Evolutionary conservation across 352 stramenopile genomes (phyloP).

Genomic region (Phytophthora rubi): DNA sequence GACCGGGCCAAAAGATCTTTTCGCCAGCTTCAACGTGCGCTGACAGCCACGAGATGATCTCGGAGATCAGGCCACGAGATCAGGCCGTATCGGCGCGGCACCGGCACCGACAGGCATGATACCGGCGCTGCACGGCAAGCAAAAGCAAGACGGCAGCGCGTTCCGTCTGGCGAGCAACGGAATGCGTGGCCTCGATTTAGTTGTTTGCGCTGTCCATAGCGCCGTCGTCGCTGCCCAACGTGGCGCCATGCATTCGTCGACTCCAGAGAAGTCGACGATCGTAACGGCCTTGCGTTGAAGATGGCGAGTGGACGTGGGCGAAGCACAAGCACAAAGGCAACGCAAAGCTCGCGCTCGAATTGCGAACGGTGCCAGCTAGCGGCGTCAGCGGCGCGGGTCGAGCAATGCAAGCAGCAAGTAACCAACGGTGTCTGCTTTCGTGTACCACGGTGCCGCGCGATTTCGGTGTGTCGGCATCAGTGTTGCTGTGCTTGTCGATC

Average conservation of each 20-base stretch:
- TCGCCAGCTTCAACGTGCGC: constrained; percentile 6
- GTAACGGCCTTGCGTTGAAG: constrained; percentile 1
- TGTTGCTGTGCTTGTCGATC: no score
- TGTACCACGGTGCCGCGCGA: not conserved
- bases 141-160: not conserved
- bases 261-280: not conserved
- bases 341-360: not conserved
- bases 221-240: no score
- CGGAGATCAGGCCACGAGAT: not conserved
- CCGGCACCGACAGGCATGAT: not conserved
- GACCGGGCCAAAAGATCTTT: constrained; percentile 1
- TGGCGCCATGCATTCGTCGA: not conserved
- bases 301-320: not conserved
- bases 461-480: not conserved
- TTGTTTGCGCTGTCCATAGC: not conserved
- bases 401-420: not conserved
- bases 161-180: not conserved
- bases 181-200: not conserved
- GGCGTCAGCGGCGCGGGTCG: not conserved
- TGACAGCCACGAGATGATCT: not conserved
- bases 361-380: not conserved
- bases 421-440: not conserved
- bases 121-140: not conserved
- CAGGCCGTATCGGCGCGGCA: not conserved
- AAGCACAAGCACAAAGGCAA: not conserved